A percentile compares a stretch with the other conserved stretches of the same genome.
Conservation (phyloP, 805 yeast genomes). For the Suhomyces sp. region DNA sequence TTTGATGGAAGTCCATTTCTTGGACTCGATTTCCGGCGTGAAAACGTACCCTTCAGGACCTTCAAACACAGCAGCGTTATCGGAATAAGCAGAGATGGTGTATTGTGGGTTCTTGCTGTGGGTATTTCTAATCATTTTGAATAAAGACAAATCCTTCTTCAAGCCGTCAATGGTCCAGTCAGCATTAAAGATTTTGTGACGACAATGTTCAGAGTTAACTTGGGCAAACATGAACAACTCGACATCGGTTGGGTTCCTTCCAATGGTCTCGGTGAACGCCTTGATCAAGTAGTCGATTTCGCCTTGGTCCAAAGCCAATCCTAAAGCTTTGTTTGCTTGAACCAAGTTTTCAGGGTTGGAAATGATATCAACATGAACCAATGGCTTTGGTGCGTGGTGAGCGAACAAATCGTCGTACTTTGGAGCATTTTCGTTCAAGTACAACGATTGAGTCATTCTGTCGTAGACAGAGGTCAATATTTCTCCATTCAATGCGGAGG, state of each 20-base stretch:
- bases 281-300: conserved; percentile 85
- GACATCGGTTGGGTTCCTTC: conserved; percentile 95
- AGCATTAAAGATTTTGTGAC: conserved; percentile 98
- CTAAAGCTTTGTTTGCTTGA: conserved; percentile 77
- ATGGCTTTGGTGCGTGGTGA: conserved; percentile 77
- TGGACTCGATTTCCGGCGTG: conserved; percentile 72
- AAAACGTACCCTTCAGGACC: conserved; percentile 75
- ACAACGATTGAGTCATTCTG: conserved; percentile 87
- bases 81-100: conserved; percentile 93
- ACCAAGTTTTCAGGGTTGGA: conserved; percentile 56
- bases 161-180: conserved; percentile 94
- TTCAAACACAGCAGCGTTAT: conserved; percentile 93
- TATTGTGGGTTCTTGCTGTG: conserved; percentile 74
- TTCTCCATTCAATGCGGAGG: conserved; percentile 31
- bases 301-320: conserved; percentile 91
- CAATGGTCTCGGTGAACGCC: conserved; percentile 72
- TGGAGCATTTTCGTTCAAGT: conserved; percentile 57
- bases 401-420: conserved; percentile 67
- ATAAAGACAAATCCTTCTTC: conserved; percentile 68
- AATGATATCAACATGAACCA: conserved; percentile 68
- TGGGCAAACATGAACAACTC: conserved; percentile 99
- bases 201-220: conserved; percentile 98
- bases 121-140: conserved; percentile 95
- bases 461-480: conserved; percentile 76
- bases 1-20: conserved; percentile 67